Percentiles rank a stretch among this genome's conserved stretches.
Evolutionary conservation across 805 yeast genomes (phyloP).

Genomic region (Sugiyamaella americana): DNA sequence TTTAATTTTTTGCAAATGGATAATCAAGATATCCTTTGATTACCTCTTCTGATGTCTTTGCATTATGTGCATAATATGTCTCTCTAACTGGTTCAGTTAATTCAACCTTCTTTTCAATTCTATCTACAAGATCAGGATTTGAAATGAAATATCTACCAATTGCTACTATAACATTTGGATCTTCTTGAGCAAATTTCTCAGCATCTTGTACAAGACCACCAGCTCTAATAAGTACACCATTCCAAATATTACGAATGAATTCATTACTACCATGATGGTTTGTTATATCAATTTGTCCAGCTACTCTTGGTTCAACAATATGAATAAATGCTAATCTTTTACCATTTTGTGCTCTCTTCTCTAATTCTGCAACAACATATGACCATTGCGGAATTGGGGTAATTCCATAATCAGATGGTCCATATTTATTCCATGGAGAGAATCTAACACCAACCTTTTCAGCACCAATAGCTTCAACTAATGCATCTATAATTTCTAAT

Average conservation of each 20-base stretch:
- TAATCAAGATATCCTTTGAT: constrained; percentile 12
- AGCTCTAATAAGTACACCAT: constrained; percentile 40
- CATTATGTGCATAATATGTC: constrained; percentile 37
- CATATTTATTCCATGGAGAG: constrained; percentile 26
- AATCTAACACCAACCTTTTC: constrained; percentile 41
- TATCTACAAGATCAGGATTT: constrained; percentile 50
- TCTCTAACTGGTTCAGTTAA: constrained; percentile 42
- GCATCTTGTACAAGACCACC: constrained; percentile 29
- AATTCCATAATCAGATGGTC: constrained; percentile 25
- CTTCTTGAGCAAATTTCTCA: constrained; percentile 26
- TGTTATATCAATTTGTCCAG: constrained; percentile 21
- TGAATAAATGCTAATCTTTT: constrained; percentile 39
- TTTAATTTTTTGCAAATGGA: no score
- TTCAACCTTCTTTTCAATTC: constrained; percentile 38
- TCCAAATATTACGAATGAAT: constrained; percentile 37
- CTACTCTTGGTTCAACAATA: constrained; percentile 42
- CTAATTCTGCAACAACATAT: constrained; percentile 39
- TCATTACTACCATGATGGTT: constrained; percentile 14
- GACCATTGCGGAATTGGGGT: constrained; percentile 38
- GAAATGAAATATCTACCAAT: constrained; percentile 47
- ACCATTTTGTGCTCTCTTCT: constrained; percentile 36
- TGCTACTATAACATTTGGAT: constrained; percentile 28
- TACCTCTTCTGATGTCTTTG: background rate
- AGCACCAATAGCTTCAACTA: constrained; percentile 47
- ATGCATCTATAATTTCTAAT: constrained; percentile 45